A percentile compares a stretch with the other conserved stretches of the same genome.
Evolutionary conservation across 192 early-diverging fungal species (phyloP).

Genomic region (Diversispora eburnea): DNA sequence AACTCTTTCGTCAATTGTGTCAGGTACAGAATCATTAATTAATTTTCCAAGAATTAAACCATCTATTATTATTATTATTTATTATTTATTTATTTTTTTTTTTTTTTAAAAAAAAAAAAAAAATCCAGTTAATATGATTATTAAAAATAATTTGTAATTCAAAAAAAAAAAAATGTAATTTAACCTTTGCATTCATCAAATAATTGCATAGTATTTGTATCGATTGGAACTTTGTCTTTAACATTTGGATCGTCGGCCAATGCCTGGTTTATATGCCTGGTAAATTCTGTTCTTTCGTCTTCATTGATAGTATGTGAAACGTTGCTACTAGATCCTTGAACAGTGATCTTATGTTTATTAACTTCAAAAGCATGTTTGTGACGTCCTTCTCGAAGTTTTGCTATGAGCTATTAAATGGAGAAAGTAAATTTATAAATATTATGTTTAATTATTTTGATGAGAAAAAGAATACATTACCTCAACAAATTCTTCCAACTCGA

Average conservation of each 20-base stretch:
- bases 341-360: slow-evolving; percentile 78
- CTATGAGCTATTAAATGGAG: slow-evolving; percentile 40
- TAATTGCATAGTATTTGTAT: slow-evolving; percentile 89
- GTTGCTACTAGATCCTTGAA: slow-evolving; percentile 79
- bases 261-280: slow-evolving; percentile 87
- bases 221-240: slow-evolving; percentile 85
- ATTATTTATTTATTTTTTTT: neutral
- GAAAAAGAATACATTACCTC: slow-evolving; percentile 50
- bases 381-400: slow-evolving; percentile 49
- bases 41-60: slow-evolving; percentile 95
- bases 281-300: slow-evolving; percentile 96
- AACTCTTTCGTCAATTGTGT: slow-evolving; percentile 99
- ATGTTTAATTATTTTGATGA: neutral
- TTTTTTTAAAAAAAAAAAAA: slow-evolving; percentile 1
- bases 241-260: slow-evolving; percentile 80
- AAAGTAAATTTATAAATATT: neutral
- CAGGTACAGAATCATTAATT: slow-evolving; percentile 94
- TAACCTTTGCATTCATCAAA: slow-evolving; percentile 92
- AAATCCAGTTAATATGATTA: too few species aligned
- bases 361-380: slow-evolving; percentile 48
- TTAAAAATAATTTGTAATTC: too few species aligned
- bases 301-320: slow-evolving; percentile 98
- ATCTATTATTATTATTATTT: slow-evolving; percentile 42
- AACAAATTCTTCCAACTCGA: slow-evolving; percentile 78
- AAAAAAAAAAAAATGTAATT: slow-evolving; percentile 21